phyloP scores from a whole-genome alignment of 2,329 filamentous ascomycete species.

The Penicillium capsulatum region DNA sequence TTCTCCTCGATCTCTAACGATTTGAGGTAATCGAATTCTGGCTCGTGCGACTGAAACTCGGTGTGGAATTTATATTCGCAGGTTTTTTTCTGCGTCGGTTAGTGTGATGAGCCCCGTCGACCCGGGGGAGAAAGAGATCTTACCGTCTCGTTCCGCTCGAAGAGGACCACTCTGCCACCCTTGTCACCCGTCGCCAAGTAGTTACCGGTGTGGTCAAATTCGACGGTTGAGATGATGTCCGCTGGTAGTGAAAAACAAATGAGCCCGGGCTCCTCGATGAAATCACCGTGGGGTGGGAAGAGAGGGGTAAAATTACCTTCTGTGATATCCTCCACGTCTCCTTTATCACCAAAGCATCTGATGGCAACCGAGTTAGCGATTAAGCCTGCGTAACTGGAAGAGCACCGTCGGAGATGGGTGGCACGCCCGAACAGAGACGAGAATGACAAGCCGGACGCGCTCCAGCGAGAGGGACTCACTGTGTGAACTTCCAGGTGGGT shows the following conservation, averaged over 20 bases:
- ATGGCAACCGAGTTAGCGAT: neutral
- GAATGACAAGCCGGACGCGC: no score
- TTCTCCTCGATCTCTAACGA: slow-evolving; percentile 99
- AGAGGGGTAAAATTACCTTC: slow-evolving; percentile 59
- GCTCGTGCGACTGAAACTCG: slow-evolving; percentile 98
- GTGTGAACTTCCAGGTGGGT: slow-evolving; percentile 99
- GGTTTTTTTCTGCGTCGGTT: slow-evolving; percentile 78
- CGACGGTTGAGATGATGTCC: slow-evolving; percentile 52
- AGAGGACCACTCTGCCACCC: slow-evolving; percentile 50
- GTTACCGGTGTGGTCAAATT: slow-evolving; percentile 52
- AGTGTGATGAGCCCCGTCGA: neutral
- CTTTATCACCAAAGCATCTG: slow-evolving; percentile 99
- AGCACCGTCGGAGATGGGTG: no score
- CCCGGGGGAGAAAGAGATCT: slow-evolving; percentile 4
- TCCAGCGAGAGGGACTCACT: slow-evolving; percentile 59
- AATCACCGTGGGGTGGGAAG: neutral
- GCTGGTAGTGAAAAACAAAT: slow-evolving; percentile 30
- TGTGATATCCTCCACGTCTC: slow-evolving; percentile 97
- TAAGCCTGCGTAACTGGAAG: no score
- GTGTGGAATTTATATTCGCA: slow-evolving; percentile 99
- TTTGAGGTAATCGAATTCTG: slow-evolving; percentile 98
- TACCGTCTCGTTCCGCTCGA: slow-evolving; percentile 85
- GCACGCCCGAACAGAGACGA: no score
- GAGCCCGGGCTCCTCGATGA: slow-evolving; percentile 9
- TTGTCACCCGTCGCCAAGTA: slow-evolving; percentile 52